Conservation (phyloP, 495 filamentous ascomycete species). For the Daldinia bambusicola region DNA sequence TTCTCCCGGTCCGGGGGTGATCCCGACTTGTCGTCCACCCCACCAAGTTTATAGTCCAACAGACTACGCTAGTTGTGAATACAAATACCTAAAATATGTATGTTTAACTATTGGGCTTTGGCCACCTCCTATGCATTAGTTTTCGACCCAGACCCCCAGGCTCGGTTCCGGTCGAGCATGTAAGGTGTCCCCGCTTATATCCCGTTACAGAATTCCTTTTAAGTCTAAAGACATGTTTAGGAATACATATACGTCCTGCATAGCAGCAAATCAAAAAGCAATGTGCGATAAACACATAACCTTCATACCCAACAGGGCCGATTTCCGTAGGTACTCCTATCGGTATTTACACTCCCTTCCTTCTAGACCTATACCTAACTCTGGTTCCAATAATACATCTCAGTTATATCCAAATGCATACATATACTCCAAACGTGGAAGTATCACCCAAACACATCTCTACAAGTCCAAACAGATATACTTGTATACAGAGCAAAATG, state of each 20-base stretch:
- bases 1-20: constrained; percentile 35
- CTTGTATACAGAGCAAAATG: not conserved
- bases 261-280: constrained; percentile 10
- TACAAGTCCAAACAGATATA: not conserved
- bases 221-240: constrained; percentile 11
- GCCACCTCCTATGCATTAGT: constrained; percentile 40
- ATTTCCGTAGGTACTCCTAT: constrained; percentile 14
- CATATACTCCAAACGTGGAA: not conserved
- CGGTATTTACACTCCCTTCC: not conserved
- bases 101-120: constrained; percentile 41
- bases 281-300: constrained; percentile 17
- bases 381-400: not conserved
- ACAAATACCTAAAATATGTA: constrained; percentile 33
- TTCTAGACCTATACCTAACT: not conserved
- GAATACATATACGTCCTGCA: constrained; percentile 10
- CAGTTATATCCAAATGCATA: not conserved
- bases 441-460: not conserved
- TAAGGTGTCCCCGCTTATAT: constrained; percentile 15
- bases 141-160: constrained; percentile 39
- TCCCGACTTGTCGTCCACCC: constrained; percentile 40
- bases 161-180: constrained; percentile 33
- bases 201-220: constrained; percentile 17
- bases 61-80: constrained; percentile 19
- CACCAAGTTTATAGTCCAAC: constrained; percentile 36
- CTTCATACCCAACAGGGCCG: constrained; percentile 4